Evolutionary conservation across 495 filamentous ascomycete species (phyloP), one percentile per base, ranked within the genome.

Genomic region (Pyrenopolyporus hunteri): DNA sequence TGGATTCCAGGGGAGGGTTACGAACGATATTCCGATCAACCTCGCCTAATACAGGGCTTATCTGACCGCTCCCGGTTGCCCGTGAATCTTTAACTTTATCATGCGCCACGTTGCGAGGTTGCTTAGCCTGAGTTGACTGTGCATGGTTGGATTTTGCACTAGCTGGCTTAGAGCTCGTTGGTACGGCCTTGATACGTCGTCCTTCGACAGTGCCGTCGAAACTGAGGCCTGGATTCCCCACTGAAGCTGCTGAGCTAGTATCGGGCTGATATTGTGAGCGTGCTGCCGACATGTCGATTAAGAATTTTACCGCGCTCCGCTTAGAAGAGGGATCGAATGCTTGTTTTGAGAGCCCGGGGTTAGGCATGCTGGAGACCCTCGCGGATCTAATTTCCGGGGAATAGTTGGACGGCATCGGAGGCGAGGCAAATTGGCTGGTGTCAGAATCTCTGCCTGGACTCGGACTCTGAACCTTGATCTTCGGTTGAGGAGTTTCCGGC

Each of bases 21-120:
- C 64, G 67, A 23, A 67, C 31, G 5, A 72, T 45, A 25, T 70
- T 70, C 6, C 25, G 57, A 29, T 66, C 50, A 22, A 68, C 64
- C 57, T 72, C 69, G 10, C 55, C 47, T 26, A 69, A 25, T 7
- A 65, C 47, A 13, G 49, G 43, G 19, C 40, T 56, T 6, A 20
- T 46, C 1, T 31, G 32, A 33, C 35, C 16, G 28, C 36, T 39
- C 0, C 46, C 35, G 1, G 42, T 20, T 22, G 33, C 14, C 29
- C 29, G 51, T 4, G 33, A 14, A 35, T 60, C 53, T 53, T 63
- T 49, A 16, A 40, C 59, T 47, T 54, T 45, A 25, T 56, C 54
- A 16, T 47, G 49, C 11, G 42, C 32, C 31, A 36, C 43, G 13
- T 26, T 57, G 14, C 17, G 31, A 47, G 45, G 20, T 13, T 61